These are phyloP conservation scores for Carpinus viminea DNA, from an alignment of 306 rosid species.

Conservation along the genomic window DNA sequence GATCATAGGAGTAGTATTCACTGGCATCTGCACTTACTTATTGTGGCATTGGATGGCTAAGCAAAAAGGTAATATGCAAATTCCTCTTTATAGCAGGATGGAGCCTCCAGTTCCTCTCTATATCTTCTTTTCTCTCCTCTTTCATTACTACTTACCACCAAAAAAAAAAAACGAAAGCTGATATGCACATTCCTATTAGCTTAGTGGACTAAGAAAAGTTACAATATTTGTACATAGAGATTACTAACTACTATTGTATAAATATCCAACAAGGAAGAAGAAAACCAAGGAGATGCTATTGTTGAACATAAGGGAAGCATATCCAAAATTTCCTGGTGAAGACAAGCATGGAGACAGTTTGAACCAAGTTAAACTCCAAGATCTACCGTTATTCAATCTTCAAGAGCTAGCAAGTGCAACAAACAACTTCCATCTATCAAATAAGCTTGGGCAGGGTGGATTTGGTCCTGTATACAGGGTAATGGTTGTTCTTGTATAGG, in stretches of 20 bases:
- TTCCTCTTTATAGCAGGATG: too few relatives aligned
- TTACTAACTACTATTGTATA: not conserved
- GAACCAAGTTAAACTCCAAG: not conserved
- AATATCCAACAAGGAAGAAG: too few relatives aligned
- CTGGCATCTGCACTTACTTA: slow-evolving; percentile 1
- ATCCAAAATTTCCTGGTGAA: too few relatives aligned
- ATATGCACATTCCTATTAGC: too few relatives aligned
- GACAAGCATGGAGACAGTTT: not conserved
- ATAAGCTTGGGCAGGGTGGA: slow-evolving; percentile 18
- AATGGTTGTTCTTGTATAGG: not conserved
- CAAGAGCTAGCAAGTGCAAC: slow-evolving; percentile 10
- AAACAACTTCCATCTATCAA: not conserved
- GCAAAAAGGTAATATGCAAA: not conserved
- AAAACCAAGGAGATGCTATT: too few relatives aligned
- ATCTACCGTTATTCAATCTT: not conserved
- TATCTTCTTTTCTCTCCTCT: too few relatives aligned
- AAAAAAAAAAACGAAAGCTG: too few relatives aligned
- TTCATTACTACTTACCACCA: too few relatives aligned
- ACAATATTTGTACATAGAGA: not conserved
- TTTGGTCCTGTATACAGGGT: slow-evolving; percentile 18
- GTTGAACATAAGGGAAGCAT: too few relatives aligned
- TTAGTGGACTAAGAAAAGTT: not conserved
- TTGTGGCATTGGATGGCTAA: slow-evolving; percentile 1
- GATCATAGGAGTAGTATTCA: not conserved
- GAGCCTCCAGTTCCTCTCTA: too few relatives aligned